Conservation (phyloP, 805 yeast genomes). For the Isabelozyma gotoi region DNA sequence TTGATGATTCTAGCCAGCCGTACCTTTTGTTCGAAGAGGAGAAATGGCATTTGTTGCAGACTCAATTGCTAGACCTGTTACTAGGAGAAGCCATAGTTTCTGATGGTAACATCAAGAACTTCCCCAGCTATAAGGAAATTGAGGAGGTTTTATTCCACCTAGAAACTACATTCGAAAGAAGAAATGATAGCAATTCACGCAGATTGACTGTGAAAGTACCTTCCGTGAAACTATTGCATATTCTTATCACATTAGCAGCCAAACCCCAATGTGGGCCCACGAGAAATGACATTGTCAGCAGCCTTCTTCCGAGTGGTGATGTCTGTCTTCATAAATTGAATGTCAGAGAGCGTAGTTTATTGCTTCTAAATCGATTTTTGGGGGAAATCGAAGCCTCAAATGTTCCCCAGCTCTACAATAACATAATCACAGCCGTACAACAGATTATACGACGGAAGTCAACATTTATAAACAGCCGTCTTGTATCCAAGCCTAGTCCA, state of each 20-base stretch:
- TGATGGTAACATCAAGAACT: slow-evolving; percentile 12
- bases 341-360: slow-evolving; percentile 17
- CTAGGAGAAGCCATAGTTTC: slow-evolving; percentile 16
- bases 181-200: neutral
- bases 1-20: slow-evolving; percentile 3
- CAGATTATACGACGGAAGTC: neutral
- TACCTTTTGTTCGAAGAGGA: neutral
- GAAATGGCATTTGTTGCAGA: neutral
- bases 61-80: slow-evolving; percentile 16
- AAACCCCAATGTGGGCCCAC: neutral
- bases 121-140: slow-evolving; percentile 26
- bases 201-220: slow-evolving; percentile 18
- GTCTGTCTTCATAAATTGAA: slow-evolving; percentile 15
- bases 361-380: slow-evolving; percentile 6
- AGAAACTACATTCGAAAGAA: slow-evolving; percentile 15
- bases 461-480: neutral
- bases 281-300: neutral
- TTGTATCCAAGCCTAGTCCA: neutral
- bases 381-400: neutral
- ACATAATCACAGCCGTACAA: neutral
- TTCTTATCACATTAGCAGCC: slow-evolving; percentile 32
- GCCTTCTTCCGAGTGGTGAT: slow-evolving; percentile 5
- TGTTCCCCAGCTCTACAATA: neutral
- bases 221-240: slow-evolving; percentile 21
- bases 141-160: slow-evolving; percentile 26